Conservation (phyloP, 176 grass and related monocot species). For the Carex littledalei region DNA sequence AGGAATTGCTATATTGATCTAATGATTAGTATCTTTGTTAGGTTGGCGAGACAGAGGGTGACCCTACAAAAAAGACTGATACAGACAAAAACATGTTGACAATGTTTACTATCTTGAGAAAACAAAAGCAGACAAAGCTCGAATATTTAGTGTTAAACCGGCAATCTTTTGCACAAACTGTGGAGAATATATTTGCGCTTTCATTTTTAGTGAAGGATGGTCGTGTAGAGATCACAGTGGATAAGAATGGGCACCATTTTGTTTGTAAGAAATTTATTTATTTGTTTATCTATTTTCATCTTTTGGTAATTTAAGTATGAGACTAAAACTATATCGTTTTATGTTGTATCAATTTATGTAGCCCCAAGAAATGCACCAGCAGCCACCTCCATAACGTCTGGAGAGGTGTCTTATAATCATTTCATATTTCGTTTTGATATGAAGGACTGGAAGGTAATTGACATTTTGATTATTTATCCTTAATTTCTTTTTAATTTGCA, state of each 20-base stretch:
- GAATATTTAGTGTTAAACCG: conserved; percentile 34
- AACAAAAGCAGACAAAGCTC: conserved; percentile 15
- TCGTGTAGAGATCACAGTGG: conserved; percentile 25
- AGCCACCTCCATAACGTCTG: conserved; percentile 23
- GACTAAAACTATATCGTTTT: background rate
- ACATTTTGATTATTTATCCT: background rate
- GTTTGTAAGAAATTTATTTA: conserved; percentile 23
- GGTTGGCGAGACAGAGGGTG: conserved; percentile 21
- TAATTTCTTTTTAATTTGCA: background rate
- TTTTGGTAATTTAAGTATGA: background rate
- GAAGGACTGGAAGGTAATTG: conserved; percentile 34
- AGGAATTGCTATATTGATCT: background rate
- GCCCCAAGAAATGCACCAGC: conserved; percentile 41
- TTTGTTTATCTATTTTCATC: background rate
- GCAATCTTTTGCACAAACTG: conserved; percentile 32
- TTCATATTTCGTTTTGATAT: conserved; percentile 46
- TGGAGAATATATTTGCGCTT: conserved; percentile 45
- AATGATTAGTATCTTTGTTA: conserved; percentile 4
- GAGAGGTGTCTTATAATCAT: conserved; percentile 26
- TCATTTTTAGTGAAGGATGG: conserved; percentile 48
- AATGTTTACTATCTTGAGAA: conserved; percentile 32
- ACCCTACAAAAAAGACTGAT: conserved; percentile 28
- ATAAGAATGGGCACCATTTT: conserved; percentile 25
- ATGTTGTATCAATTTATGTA: conserved; percentile 16
- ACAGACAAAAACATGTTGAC: conserved; percentile 25